Evolutionary conservation across 1,284 basidiomycete genomes (phyloP), one percentile per base, ranked within the genome.

Genomic region (Malassezia obtusa): DNA sequence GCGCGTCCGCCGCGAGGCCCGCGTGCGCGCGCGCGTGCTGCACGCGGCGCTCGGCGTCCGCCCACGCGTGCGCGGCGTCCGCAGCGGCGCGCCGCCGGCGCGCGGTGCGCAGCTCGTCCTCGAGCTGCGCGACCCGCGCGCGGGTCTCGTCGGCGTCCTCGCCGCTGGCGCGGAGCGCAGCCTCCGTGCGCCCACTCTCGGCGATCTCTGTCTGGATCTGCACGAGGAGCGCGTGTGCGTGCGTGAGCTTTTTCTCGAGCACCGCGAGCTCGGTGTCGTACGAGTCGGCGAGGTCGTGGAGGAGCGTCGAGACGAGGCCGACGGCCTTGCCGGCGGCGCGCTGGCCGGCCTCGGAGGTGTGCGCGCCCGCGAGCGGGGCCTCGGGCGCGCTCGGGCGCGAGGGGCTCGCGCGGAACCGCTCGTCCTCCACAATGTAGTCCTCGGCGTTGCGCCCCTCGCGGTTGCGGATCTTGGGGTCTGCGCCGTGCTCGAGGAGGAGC

Each of bases 381-480:
- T 43, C 40, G 15, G 45, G 24, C 10, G 24, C 31, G 24, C 26
- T 32, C 11, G 52, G 26, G 49, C 64, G 61, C 49, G 61, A 54
- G 9, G 90, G 89, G 7, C 89, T 92, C 0, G 87, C 87, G 28
- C 92, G 82, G 78, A 96, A 96, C 33, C 91, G 84, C 75, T 96
- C 94, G 73, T 99, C 94, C 73, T 98, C 94, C 33, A 98, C 80
- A 60, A 99, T 98, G 71, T 98, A 99, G 74, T 98, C 94, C 76
- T 99, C 94, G 9, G 94, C 88, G 59, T 85, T 91, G 78, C 96
- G 96, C 56, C 89, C 88, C 68, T 99, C 94, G 57, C 85, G 82
- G 74, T 99, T 99, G 56, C 84, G 80, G 60, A 98, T 84, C 77
- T 96, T 96, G 6, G 94, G 89, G 72, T 98, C 88, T 1, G 90